phyloP scores from a whole-genome alignment of 2,329 filamentous ascomycete genomes.

The Ceratocystis papillata region DNA sequence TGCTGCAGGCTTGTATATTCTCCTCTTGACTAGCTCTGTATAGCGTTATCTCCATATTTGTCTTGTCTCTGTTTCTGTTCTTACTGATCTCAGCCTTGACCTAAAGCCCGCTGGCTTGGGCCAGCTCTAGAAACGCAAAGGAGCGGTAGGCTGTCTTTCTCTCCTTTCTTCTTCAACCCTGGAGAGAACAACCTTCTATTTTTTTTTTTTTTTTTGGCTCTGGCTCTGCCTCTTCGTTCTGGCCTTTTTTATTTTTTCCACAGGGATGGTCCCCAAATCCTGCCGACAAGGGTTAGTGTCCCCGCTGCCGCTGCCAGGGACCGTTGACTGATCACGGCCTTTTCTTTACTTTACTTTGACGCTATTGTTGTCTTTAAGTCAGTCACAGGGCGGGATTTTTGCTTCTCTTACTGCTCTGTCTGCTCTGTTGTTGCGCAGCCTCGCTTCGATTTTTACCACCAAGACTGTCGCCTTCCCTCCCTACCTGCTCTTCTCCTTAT shows the following conservation, averaged over 20 bases:
- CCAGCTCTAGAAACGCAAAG: too few species aligned
- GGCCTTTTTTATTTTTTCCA: constrained; percentile 3
- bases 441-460: not conserved
- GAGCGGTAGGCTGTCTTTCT: too few species aligned
- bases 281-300: constrained; percentile 18
- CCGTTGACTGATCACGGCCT: constrained; percentile 18
- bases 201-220: not conserved
- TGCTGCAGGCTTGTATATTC: not conserved
- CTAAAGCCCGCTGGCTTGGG: too few species aligned
- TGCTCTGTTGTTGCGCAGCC: not conserved
- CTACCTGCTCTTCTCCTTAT: not conserved
- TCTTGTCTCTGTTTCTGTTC: too few species aligned
- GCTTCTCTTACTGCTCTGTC: not conserved
- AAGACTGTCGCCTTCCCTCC: not conserved
- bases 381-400: not conserved
- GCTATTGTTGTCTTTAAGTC: not conserved
- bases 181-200: too few species aligned
- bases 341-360: constrained; percentile 7
- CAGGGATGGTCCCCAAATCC: constrained; percentile 11
- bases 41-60: too few species aligned
- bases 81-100: too few species aligned
- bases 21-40: not conserved
- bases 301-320: constrained; percentile 22
- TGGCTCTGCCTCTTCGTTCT: not conserved
- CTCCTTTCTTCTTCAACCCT: not conserved